phyloP scores from a whole-genome alignment of 805 yeast species.

The Candida dendrica region DNA sequence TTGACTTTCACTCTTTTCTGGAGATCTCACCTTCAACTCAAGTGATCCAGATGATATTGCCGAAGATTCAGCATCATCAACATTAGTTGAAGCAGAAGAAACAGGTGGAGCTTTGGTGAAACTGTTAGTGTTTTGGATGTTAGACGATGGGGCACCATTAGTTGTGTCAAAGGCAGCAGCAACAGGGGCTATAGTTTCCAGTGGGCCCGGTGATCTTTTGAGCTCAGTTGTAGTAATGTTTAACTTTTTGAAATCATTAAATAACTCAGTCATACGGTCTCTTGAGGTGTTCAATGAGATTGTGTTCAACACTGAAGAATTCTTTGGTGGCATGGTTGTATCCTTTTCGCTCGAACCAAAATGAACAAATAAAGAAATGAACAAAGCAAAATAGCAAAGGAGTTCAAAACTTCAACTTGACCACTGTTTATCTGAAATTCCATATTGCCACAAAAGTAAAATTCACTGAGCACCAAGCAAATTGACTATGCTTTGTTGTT shows the following conservation, averaged over 20 bases:
- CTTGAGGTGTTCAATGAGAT: slow-evolving; percentile 19
- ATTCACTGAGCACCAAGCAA: no score
- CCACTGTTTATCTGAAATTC: no score
- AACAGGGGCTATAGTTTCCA: no score
- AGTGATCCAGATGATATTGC: slow-evolving; percentile 12
- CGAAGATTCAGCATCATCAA: neutral
- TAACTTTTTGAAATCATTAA: slow-evolving; percentile 18
- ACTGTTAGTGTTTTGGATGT: no score
- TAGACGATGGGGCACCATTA: no score
- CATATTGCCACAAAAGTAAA: no score
- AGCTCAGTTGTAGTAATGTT: neutral
- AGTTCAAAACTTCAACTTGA: no score
- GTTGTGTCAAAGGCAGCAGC: no score
- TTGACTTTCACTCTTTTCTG: slow-evolving; percentile 3
- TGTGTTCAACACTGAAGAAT: slow-evolving; percentile 10
- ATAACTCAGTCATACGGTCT: slow-evolving; percentile 19
- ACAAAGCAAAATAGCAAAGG: no score
- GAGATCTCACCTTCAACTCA: slow-evolving; percentile 6
- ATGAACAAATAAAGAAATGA: no score
- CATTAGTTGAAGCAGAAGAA: slow-evolving; percentile 1
- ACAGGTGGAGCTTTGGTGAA: neutral
- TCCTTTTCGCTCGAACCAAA: no score
- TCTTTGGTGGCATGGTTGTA: neutral
- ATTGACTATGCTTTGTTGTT: no score
- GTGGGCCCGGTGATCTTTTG: neutral